A percentile compares a stretch with the other conserved stretches of the same genome.
Conservation (phyloP, 1,139 yeast species). For the Yamadazyma blattariae region DNA sequence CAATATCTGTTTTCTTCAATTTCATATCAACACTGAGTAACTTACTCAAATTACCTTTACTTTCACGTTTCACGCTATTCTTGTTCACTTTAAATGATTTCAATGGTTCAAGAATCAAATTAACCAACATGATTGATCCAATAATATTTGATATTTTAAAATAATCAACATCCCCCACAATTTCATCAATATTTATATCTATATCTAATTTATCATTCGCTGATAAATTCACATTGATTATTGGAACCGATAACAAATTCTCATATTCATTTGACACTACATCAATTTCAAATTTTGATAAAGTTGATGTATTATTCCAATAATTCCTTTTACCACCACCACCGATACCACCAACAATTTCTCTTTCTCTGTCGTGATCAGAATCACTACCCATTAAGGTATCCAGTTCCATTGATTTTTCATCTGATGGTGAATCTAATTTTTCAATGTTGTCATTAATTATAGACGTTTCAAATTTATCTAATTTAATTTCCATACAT, state of each 20-base stretch:
- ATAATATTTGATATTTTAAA: constrained; percentile 50
- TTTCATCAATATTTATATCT: neutral
- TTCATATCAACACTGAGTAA: constrained; percentile 12
- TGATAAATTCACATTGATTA: constrained; percentile 10
- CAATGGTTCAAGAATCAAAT: constrained; percentile 16
- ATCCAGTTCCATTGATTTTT: neutral
- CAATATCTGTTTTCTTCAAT: constrained; percentile 22
- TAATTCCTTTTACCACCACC: too few species aligned
- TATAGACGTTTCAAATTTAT: constrained; percentile 11
- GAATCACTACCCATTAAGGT: constrained; percentile 1
- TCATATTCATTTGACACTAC: constrained; percentile 12
- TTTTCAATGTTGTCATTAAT: too few species aligned
- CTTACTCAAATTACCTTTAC: too few species aligned
- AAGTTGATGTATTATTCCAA: too few species aligned
- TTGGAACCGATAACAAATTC: constrained; percentile 18
- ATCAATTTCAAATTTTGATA: too few species aligned
- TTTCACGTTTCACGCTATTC: too few species aligned
- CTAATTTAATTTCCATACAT: constrained; percentile 4
- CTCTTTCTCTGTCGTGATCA: too few species aligned
- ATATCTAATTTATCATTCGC: neutral
- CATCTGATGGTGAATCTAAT: too few species aligned
- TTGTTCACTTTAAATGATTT: too few species aligned
- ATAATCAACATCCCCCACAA: constrained; percentile 42
- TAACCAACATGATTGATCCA: constrained; percentile 52
- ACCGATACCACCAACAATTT: too few species aligned